Evolutionary conservation across 441 rosid genomes (phyloP), one percentile per base, ranked within the genome.

Genomic region (Populus trichocarpa): DNA sequence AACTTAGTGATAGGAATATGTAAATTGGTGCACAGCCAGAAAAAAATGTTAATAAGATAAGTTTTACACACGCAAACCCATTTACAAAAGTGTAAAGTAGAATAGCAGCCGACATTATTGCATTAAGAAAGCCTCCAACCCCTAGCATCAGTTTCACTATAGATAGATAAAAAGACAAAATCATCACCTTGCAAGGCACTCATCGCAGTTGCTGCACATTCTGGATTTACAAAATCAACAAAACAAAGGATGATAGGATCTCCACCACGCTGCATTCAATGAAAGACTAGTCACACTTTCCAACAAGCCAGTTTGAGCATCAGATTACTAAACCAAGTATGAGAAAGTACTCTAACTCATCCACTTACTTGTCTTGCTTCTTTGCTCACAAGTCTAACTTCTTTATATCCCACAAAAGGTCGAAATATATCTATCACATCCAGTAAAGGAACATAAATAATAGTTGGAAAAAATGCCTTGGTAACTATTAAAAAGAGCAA

Each of bases 181-280:
- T 30, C 32, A 30, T 30, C 32, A 92, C 98, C 97, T 92, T 94
- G 97, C 88, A 94, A 90, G 53, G 97, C 91, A 77, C 92, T 92
- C 86, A 94, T 80, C 65, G 98, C 96, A 75, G 98, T 92, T 10
- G 97, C 98, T 33, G 98, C 98, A 78, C 97, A 94, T 20, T 97
- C 96, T 67, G 97, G 89, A 86, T 78, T 87, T 63, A 78, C 85
- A 79, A 94, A 94, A 83, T 94, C 98, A 74, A 94, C 98, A 84
- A 91, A 92, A 82, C 97, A 92, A 74, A 94, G 94, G 77, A 92
- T 87, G 79, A 94, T 82, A 77, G 91, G 92, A 77, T 92, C 96
- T 72, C 96, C 95, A 18, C 91, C 89, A 28, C 95, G 93, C 96
- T 91, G 91, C 91, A 87, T 80, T 50, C 35, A 11, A 80, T 18